These are phyloP conservation scores for Leishmania guyanensis DNA, from an alignment of 208 protist species.

Conservation along the genomic window DNA sequence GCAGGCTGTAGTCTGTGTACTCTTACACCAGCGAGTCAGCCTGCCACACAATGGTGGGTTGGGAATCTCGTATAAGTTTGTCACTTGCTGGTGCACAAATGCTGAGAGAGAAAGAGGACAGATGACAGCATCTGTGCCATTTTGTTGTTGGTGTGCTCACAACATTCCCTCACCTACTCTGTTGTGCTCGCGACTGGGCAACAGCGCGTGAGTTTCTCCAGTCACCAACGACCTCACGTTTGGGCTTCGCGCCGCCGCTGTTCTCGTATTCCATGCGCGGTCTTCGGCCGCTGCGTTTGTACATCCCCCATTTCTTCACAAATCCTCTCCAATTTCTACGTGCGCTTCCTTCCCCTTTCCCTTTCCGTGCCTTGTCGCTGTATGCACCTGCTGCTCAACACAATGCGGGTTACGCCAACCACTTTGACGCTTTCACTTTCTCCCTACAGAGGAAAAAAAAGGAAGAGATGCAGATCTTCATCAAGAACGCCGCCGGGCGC, in stretches of 20 bases:
- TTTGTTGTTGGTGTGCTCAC: not conserved
- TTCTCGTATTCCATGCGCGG: not conserved
- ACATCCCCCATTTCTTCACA: not conserved
- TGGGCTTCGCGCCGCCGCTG: not conserved
- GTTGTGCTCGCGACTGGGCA: not conserved
- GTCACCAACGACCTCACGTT: not conserved
- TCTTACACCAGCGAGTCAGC: not conserved
- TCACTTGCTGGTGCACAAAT: not conserved
- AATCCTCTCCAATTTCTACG: not conserved
- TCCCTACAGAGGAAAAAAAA: not conserved
- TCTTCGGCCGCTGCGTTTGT: not conserved
- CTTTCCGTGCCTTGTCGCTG: not conserved
- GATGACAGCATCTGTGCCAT: not conserved
- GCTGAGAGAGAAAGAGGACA: not conserved
- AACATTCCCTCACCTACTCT: not conserved
- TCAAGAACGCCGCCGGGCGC: slow-evolving; percentile 91
- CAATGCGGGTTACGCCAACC: not conserved
- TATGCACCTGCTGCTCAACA: not conserved
- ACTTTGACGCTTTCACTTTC: not conserved
- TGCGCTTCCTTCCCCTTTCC: not conserved
- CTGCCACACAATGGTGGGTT: not conserved
- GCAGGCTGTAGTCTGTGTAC: not conserved
- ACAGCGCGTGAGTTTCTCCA: not conserved
- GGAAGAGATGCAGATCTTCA: slow-evolving; percentile 92
- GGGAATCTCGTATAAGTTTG: not conserved